Percentiles rank a stretch among this genome's conserved stretches.
phyloP scores from a whole-genome alignment of 2,329 filamentous ascomycete species.

The Dactylonectria estremocensis region DNA sequence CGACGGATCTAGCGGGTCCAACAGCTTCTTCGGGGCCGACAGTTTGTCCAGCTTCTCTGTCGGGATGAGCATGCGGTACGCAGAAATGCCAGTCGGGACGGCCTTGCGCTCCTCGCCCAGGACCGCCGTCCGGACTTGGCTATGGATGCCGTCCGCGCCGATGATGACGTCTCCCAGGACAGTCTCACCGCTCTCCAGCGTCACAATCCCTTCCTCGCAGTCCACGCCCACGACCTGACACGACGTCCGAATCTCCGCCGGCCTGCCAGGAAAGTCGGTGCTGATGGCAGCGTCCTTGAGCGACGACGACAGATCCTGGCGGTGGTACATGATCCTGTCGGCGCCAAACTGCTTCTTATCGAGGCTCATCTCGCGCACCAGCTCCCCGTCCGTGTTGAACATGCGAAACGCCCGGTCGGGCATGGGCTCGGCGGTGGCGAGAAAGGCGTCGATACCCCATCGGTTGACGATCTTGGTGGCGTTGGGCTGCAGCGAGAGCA shows the following conservation, averaged over 20 bases:
- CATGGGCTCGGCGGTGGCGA: slow-evolving; percentile 36
- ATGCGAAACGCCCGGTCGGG: slow-evolving; percentile 41
- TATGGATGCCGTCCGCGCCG: slow-evolving; percentile 45
- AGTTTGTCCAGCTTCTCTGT: slow-evolving; percentile 30
- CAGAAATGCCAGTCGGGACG: slow-evolving; percentile 39
- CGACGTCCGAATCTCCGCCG: slow-evolving; percentile 34
- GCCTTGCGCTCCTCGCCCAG: slow-evolving; percentile 31
- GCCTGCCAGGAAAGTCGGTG: slow-evolving; percentile 24
- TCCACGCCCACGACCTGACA: slow-evolving; percentile 35
- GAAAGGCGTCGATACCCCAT: slow-evolving; percentile 36
- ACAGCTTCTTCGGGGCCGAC: slow-evolving; percentile 26
- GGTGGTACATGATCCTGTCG: slow-evolving; percentile 42
- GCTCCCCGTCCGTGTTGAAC: slow-evolving; percentile 33
- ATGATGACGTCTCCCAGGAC: slow-evolving; percentile 39
- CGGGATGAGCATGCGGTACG: slow-evolving; percentile 43
- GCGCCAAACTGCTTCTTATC: slow-evolving; percentile 38
- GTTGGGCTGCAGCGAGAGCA: slow-evolving; percentile 42
- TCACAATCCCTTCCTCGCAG: slow-evolving; percentile 38
- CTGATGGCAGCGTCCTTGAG: slow-evolving; percentile 34
- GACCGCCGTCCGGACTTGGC: slow-evolving; percentile 38
- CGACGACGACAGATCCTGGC: slow-evolving; percentile 39
- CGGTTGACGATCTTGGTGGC: slow-evolving; percentile 41
- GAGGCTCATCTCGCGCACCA: slow-evolving; percentile 36
- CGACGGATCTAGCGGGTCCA: slow-evolving; percentile 28
- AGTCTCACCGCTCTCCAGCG: slow-evolving; percentile 33